Conservation (phyloP, 345 rosid genomes). For the Conringia planisiliqua region DNA sequence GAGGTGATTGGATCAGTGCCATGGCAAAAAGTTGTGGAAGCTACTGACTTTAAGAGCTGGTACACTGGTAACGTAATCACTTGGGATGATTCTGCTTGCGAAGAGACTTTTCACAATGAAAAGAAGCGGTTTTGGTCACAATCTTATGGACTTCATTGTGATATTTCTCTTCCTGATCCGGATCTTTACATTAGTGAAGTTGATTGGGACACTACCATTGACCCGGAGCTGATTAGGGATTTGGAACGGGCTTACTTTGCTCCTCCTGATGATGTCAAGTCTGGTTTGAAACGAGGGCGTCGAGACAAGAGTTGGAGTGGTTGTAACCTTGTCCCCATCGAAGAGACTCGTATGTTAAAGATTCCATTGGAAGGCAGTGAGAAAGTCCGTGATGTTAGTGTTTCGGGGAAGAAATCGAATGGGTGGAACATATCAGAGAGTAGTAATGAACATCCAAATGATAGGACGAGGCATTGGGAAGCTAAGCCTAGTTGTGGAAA, state of each 20-base stretch:
- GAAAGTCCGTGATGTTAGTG: not conserved
- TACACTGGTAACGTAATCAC: conserved; percentile 41
- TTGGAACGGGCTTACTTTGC: conserved; percentile 51
- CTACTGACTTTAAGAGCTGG: conserved; percentile 40
- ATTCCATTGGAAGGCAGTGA: conserved; percentile 42
- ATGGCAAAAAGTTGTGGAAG: conserved; percentile 63
- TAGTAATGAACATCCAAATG: conserved; percentile 9
- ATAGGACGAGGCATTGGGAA: conserved; percentile 48
- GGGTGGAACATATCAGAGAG: conserved; percentile 38
- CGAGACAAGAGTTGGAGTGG: conserved; percentile 21
- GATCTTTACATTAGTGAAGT: conserved; percentile 56
- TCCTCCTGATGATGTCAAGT: conserved; percentile 41
- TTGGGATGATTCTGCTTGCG: conserved; percentile 57
- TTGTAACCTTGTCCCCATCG: conserved; percentile 17
- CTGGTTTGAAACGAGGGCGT: conserved; percentile 30
- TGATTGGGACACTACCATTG: conserved; percentile 67
- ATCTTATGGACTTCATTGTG: conserved; percentile 48
- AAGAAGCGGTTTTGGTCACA: conserved; percentile 67
- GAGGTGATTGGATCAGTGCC: conserved; percentile 59
- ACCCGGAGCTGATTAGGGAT: conserved; percentile 58
- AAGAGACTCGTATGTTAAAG: conserved; percentile 22
- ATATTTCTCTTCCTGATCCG: conserved; percentile 61
- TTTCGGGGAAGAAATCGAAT: not conserved
- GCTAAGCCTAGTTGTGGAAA: conserved; percentile 21
- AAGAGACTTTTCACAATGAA: conserved; percentile 73